Conservation (phyloP, 2,329 filamentous ascomycete species). For the Apiospora aurea region DNA sequence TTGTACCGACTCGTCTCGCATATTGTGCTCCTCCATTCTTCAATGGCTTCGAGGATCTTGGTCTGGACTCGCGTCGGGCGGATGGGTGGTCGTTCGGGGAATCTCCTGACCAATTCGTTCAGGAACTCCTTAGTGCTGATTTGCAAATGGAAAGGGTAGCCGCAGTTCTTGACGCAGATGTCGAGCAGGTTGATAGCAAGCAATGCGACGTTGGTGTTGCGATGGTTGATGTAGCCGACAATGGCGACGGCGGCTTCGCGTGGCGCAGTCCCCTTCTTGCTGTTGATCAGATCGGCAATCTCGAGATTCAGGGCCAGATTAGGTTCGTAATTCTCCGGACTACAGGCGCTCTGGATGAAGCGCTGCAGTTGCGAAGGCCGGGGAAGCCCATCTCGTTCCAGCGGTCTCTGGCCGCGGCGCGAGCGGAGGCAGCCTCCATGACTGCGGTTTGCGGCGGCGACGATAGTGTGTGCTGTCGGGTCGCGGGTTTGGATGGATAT, state of each 20-base stretch:
- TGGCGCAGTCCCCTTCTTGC: conserved; percentile 94
- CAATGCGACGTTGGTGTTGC: conserved; percentile 93
- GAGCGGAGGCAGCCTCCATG: conserved; percentile 95
- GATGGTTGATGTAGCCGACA: conserved; percentile 93
- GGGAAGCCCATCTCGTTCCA: conserved; percentile 82
- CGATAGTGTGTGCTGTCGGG: not conserved
- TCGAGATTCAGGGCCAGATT: conserved; percentile 96
- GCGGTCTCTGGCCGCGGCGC: conserved; percentile 93
- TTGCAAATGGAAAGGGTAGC: conserved; percentile 97
- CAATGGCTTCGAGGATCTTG: conserved; percentile 93
- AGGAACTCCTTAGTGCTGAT: conserved; percentile 99
- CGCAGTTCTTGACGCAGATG: conserved; percentile 99
- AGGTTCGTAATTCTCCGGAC: conserved; percentile 96
- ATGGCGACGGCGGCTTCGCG: conserved; percentile 94
- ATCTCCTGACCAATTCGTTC: conserved; percentile 95
- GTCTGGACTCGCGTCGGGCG: conserved; percentile 86
- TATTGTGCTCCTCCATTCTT: conserved; percentile 98
- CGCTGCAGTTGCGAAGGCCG: conserved; percentile 88
- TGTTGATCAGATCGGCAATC: conserved; percentile 95
- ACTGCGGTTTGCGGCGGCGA: conserved; percentile 33
- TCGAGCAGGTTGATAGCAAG: conserved; percentile 92
- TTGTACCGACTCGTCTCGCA: conserved; percentile 98
- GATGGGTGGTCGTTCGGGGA: conserved; percentile 90
- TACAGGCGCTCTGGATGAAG: conserved; percentile 95
- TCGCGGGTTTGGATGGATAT: not conserved